Percentiles rank a stretch among this genome's conserved stretches.
phyloP scores from a whole-genome alignment of 345 rosid species.

The Dovyalis caffra region DNA sequence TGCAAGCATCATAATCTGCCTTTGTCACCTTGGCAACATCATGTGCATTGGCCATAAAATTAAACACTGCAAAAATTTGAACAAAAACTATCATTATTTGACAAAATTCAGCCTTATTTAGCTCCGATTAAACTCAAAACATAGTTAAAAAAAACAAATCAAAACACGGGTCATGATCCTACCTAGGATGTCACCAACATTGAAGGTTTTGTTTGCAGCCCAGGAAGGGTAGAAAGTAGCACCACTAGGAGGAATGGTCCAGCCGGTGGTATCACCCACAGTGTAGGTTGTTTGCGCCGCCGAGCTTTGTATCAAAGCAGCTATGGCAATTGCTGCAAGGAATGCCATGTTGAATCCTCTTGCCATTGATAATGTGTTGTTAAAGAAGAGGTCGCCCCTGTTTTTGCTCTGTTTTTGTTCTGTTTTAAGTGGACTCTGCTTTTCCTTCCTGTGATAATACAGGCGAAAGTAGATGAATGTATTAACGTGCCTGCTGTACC shows the following conservation, averaged over 20 bases:
- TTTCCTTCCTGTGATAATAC: neutral
- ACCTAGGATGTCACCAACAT: slow-evolving; percentile 21
- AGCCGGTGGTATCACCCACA: slow-evolving; percentile 42
- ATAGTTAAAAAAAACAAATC: no score
- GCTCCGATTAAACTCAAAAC: neutral
- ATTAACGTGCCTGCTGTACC: neutral
- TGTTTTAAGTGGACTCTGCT: neutral
- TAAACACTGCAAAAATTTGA: slow-evolving; percentile 16
- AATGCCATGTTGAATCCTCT: slow-evolving; percentile 12
- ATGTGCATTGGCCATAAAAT: slow-evolving; percentile 9
- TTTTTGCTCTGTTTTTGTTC: slow-evolving; percentile 12
- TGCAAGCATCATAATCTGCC: slow-evolving; percentile 26
- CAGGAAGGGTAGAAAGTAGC: slow-evolving; percentile 8
- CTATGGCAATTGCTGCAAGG: slow-evolving; percentile 20
- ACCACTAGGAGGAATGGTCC: slow-evolving; percentile 36
- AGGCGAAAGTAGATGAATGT: no score
- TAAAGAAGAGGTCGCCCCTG: slow-evolving; percentile 37
- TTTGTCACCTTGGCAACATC: slow-evolving; percentile 22
- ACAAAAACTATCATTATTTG: neutral
- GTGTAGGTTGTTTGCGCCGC: slow-evolving; percentile 30
- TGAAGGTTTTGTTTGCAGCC: slow-evolving; percentile 18
- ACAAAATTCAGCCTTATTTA: neutral
- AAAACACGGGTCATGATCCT: neutral
- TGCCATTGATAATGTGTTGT: slow-evolving; percentile 37
- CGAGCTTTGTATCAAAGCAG: slow-evolving; percentile 25